phyloP scores from a whole-genome alignment of 2,329 filamentous ascomycete genomes.

The Monilinia polystroma region DNA sequence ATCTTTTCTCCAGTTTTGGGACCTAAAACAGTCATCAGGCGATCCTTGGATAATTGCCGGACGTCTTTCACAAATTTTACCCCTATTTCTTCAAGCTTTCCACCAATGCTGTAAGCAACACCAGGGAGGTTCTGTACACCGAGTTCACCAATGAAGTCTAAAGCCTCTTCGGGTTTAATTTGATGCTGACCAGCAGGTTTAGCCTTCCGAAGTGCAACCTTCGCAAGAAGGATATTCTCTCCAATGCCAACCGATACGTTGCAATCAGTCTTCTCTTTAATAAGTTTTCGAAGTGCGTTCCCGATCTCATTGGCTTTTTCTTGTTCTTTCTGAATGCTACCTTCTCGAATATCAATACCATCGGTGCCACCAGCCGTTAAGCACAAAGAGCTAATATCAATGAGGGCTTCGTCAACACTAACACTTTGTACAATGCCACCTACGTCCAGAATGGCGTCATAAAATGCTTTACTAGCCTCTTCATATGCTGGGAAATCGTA shows the following conservation, averaged over 20 bases:
- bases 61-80: conserved; percentile 82
- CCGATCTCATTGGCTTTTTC: conserved; percentile 73
- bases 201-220: conserved; percentile 83
- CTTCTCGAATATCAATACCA: conserved; percentile 64
- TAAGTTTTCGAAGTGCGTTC: conserved; percentile 60
- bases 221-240: conserved; percentile 84
- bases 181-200: conserved; percentile 94
- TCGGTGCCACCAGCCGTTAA: conserved; percentile 64
- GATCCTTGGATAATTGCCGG: conserved; percentile 72
- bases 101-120: conserved; percentile 85
- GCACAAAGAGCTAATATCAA: conserved; percentile 77
- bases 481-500: conserved; percentile 97
- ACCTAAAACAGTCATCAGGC: conserved; percentile 69
- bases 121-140: conserved; percentile 82
- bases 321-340: conserved; percentile 74
- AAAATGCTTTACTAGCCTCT: conserved; percentile 84
- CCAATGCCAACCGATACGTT: conserved; percentile 92
- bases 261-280: conserved; percentile 76
- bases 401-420: conserved; percentile 89
- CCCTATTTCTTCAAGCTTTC: conserved; percentile 84
- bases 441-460: conserved; percentile 75
- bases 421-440: conserved; percentile 91
- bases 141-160: conserved; percentile 74
- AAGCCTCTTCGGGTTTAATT: conserved; percentile 75
- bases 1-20: conserved; percentile 92